These are phyloP conservation scores for Boletus patriciae DNA, from an alignment of 768 basidiomycete species.

Conservation along the genomic window DNA sequence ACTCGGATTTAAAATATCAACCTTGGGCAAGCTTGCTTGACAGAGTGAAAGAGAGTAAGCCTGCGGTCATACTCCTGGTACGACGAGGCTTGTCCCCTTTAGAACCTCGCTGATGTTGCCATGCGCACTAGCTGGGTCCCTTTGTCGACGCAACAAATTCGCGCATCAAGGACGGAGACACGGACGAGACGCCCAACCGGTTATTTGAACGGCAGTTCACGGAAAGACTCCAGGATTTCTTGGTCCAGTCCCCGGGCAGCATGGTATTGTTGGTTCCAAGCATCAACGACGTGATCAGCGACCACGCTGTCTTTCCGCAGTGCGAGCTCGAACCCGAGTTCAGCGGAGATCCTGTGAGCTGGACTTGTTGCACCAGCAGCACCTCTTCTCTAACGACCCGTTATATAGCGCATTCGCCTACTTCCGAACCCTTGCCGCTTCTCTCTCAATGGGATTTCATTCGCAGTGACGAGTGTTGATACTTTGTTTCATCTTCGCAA, in stretches of 20 bases:
- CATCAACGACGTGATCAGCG: slow-evolving; percentile 74
- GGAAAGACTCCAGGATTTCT: slow-evolving; percentile 52
- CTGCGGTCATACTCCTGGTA: slow-evolving; percentile 79
- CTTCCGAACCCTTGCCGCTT: slow-evolving; percentile 89
- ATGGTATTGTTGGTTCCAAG: slow-evolving; percentile 80
- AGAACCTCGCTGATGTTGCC: neutral
- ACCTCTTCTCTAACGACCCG: neutral
- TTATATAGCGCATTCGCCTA: slow-evolving; percentile 63
- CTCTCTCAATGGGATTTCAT: slow-evolving; percentile 77
- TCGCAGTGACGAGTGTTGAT: slow-evolving; percentile 84
- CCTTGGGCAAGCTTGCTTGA: slow-evolving; percentile 66
- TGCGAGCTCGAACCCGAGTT: slow-evolving; percentile 50
- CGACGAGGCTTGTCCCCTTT: slow-evolving; percentile 10
- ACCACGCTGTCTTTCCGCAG: slow-evolving; percentile 87
- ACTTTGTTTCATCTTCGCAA: slow-evolving; percentile 85
- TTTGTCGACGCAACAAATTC: slow-evolving; percentile 83
- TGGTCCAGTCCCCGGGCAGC: slow-evolving; percentile 64
- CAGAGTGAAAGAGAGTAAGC: slow-evolving; percentile 62
- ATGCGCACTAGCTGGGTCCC: slow-evolving; percentile 71
- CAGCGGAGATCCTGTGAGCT: slow-evolving; percentile 52
- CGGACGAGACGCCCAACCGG: slow-evolving; percentile 58
- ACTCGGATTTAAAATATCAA: slow-evolving; percentile 72
- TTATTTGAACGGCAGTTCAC: slow-evolving; percentile 71
- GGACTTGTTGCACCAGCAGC: neutral
- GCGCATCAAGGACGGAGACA: slow-evolving; percentile 70